Conservation (phyloP, 768 basidiomycete species). For the Mycena vulgaris region DNA sequence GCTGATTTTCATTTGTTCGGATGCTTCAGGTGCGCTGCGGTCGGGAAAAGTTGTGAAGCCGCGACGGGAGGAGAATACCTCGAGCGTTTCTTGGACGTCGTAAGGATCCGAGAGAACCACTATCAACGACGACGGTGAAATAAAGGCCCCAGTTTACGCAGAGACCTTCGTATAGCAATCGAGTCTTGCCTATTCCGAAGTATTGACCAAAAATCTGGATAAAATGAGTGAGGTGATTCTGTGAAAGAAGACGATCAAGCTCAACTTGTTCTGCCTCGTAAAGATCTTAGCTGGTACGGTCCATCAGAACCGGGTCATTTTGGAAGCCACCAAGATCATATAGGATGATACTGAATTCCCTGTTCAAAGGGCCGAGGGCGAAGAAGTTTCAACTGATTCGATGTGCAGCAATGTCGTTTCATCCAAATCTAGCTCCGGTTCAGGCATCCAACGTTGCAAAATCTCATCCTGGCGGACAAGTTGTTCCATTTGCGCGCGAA, state of each 20-base stretch:
- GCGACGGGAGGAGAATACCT: neutral
- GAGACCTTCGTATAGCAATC: no score
- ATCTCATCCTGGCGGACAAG: neutral
- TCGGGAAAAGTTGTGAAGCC: neutral
- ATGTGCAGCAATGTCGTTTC: neutral
- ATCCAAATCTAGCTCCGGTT: neutral
- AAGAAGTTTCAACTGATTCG: neutral
- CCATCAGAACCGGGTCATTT: neutral
- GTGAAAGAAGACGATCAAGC: neutral
- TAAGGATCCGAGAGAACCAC: neutral
- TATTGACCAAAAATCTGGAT: constrained; percentile 18
- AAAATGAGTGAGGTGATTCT: neutral
- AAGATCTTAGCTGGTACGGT: neutral
- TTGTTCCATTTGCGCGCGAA: constrained; percentile 10
- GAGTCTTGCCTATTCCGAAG: no score
- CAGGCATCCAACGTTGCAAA: neutral
- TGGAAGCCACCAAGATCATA: constrained; percentile 1
- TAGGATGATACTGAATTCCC: neutral
- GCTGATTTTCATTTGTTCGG: neutral
- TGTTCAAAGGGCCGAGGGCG: neutral
- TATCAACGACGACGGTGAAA: neutral
- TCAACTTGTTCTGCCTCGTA: neutral
- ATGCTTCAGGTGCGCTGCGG: neutral
- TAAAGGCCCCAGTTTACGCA: no score
- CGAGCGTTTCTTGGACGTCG: neutral